phyloP scores from a whole-genome alignment of 441 rosid species.

The Dalechampia spathulata region DNA sequence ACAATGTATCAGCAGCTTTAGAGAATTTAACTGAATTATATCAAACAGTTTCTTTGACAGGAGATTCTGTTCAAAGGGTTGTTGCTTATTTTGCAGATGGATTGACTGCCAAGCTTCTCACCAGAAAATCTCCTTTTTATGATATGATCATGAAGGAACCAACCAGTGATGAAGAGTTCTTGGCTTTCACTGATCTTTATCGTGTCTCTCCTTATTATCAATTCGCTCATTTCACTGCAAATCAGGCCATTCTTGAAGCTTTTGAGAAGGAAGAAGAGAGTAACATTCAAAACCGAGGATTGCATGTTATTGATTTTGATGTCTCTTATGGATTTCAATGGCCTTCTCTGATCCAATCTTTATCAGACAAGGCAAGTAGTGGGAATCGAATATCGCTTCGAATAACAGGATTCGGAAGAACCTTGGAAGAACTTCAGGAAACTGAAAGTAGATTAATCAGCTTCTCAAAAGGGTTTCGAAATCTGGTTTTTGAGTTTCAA shows the following conservation, averaged over 20 bases:
- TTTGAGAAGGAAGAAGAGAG: slow-evolving; percentile 36
- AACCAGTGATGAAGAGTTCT: slow-evolving; percentile 38
- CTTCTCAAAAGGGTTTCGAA: slow-evolving; percentile 40
- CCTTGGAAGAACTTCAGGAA: slow-evolving; percentile 42
- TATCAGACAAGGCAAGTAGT: slow-evolving; percentile 43
- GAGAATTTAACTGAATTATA: slow-evolving; percentile 39
- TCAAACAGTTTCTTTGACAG: slow-evolving; percentile 33
- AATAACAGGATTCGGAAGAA: slow-evolving; percentile 42
- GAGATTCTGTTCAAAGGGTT: slow-evolving; percentile 55
- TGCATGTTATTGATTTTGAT: slow-evolving; percentile 57
- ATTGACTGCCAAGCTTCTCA: slow-evolving; percentile 44
- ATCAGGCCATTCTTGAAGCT: slow-evolving; percentile 49
- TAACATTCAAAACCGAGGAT: slow-evolving; percentile 24
- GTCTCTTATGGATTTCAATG: slow-evolving; percentile 57
- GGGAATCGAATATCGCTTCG: slow-evolving; percentile 31
- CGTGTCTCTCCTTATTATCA: slow-evolving; percentile 57
- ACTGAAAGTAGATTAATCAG: slow-evolving; percentile 47
- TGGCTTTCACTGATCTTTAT: slow-evolving; percentile 48
- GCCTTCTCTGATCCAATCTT: slow-evolving; percentile 64
- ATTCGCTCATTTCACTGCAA: slow-evolving; percentile 68
- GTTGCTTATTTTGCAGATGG: slow-evolving; percentile 58
- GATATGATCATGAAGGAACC: slow-evolving; percentile 51
- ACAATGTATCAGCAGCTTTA: slow-evolving; percentile 24
- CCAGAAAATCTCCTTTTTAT: slow-evolving; percentile 48
- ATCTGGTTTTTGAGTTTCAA: slow-evolving; percentile 47